Conservation (phyloP, 306 rosid genomes). For the Glycine soja region DNA sequence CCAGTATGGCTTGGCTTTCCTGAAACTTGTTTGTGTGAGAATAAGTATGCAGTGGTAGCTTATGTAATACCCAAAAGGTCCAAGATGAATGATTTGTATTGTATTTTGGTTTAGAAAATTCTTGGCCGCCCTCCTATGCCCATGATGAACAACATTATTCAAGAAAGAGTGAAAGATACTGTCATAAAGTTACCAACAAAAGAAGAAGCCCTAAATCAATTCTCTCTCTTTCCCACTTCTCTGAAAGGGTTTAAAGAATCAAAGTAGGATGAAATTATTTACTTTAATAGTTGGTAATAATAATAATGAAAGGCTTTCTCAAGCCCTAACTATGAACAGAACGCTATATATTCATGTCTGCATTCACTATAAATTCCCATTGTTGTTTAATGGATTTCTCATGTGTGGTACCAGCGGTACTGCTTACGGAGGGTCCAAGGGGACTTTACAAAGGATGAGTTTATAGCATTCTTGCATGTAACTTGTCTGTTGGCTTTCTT, state of each 20-base stretch:
- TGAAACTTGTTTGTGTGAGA: constrained; percentile 18
- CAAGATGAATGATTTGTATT: constrained; percentile 29
- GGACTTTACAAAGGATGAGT: constrained; percentile 97
- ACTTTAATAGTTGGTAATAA: constrained; percentile 10
- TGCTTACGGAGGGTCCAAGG: constrained; percentile 80
- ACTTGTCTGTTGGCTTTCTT: constrained; percentile 14
- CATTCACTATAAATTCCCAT: constrained; percentile 18
- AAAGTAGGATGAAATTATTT: background rate
- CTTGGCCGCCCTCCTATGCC: background rate
- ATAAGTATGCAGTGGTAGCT: constrained; percentile 12
- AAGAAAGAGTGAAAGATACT: constrained; percentile 5
- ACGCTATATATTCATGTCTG: background rate
- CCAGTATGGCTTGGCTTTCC: constrained; percentile 28
- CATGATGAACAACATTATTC: background rate
- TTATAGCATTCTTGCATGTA: constrained; percentile 36
- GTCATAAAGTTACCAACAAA: constrained; percentile 20
- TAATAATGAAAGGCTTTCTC: background rate
- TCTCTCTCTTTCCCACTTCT: background rate
- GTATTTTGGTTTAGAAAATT: constrained; percentile 37
- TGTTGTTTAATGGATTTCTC: constrained; percentile 39
- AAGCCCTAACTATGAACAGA: constrained; percentile 10
- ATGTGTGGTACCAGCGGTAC: constrained; percentile 70
- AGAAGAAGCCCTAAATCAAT: background rate
- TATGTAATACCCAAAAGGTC: constrained; percentile 14
- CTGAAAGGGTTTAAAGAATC: constrained; percentile 12